phyloP scores from a whole-genome alignment of 495 filamentous ascomycete species.

The Aspergillus campestris region DNA sequence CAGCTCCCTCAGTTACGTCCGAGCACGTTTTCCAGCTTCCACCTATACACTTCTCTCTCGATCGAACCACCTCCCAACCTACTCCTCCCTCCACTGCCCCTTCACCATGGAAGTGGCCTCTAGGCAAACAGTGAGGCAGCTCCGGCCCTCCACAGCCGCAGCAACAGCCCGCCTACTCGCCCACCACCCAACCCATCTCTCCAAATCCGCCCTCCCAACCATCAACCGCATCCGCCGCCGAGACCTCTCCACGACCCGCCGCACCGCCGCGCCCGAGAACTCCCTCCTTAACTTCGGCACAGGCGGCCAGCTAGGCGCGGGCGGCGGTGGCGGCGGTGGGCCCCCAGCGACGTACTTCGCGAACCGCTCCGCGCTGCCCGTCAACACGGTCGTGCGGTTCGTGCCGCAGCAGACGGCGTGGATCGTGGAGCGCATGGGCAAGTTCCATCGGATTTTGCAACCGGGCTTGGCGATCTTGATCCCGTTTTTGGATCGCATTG shows the following conservation, averaged over 20 bases:
- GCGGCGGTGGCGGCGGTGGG: slow-evolving; percentile 10
- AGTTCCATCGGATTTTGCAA: slow-evolving; percentile 84
- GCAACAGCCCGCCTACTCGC: background rate
- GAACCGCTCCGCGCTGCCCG: slow-evolving; percentile 58
- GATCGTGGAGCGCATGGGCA: slow-evolving; percentile 99
- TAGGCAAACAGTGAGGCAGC: slow-evolving; percentile 29
- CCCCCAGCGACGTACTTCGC: slow-evolving; percentile 46
- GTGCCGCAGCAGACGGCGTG: slow-evolving; percentile 98
- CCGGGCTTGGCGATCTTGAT: slow-evolving; percentile 85
- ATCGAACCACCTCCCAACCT: background rate
- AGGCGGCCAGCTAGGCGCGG: slow-evolving; percentile 13
- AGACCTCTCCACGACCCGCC: slow-evolving; percentile 27
- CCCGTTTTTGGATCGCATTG: slow-evolving; percentile 89
- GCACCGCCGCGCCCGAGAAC: slow-evolving; percentile 27
- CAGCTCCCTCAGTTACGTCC: too few species aligned
- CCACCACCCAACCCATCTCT: slow-evolving; percentile 11
- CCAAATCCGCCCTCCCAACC: slow-evolving; percentile 11
- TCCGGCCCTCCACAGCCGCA: slow-evolving; percentile 19
- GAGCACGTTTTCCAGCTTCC: too few species aligned
- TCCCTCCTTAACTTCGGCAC: slow-evolving; percentile 16
- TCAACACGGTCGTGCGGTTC: slow-evolving; percentile 93
- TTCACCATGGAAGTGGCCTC: slow-evolving; percentile 34
- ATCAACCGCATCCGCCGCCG: slow-evolving; percentile 23
- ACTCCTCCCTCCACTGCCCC: background rate
- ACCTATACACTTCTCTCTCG: too few species aligned